These are phyloP conservation scores for Eucalyptus cladocalyx DNA, from an alignment of 345 rosid genomes.

Conservation along the genomic window DNA sequence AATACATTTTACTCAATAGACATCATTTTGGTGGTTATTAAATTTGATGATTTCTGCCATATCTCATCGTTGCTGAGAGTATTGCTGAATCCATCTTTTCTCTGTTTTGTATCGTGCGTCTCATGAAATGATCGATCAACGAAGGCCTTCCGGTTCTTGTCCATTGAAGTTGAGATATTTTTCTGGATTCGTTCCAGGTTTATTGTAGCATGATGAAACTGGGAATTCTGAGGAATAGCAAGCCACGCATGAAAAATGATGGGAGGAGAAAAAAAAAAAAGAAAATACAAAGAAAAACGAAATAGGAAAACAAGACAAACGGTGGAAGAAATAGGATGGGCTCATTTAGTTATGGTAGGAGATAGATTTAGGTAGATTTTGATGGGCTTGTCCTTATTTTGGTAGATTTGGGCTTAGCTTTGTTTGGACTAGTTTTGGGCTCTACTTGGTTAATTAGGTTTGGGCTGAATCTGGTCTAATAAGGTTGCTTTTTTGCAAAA, in stretches of 20 bases:
- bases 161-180: too few relatives aligned
- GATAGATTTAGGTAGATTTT: not conserved
- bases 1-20: not conserved
- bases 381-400: not conserved
- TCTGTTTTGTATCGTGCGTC: not conserved
- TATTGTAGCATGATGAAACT: too few relatives aligned
- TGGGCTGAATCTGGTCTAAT: not conserved
- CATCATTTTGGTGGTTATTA: not conserved
- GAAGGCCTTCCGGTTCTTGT: not conserved
- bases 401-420: not conserved
- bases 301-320: too few relatives aligned
- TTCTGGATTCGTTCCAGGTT: too few relatives aligned
- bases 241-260: too few relatives aligned
- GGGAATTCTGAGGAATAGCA: too few relatives aligned
- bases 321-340: not conserved
- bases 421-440: not conserved
- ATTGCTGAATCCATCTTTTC: not conserved
- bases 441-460: too few relatives aligned
- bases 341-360: not conserved
- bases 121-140: not conserved
- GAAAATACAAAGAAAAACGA: too few relatives aligned
- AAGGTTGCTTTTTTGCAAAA: too few relatives aligned
- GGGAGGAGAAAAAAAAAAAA: too few relatives aligned
- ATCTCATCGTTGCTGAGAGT: not conserved
- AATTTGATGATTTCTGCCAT: accelerated